A percentile compares a stretch with the other conserved stretches of the same genome.
These are phyloP conservation scores for Cutaneotrichosporon sp. DNA, from an alignment of 1,284 basidiomycete species.

Conservation along the genomic window DNA sequence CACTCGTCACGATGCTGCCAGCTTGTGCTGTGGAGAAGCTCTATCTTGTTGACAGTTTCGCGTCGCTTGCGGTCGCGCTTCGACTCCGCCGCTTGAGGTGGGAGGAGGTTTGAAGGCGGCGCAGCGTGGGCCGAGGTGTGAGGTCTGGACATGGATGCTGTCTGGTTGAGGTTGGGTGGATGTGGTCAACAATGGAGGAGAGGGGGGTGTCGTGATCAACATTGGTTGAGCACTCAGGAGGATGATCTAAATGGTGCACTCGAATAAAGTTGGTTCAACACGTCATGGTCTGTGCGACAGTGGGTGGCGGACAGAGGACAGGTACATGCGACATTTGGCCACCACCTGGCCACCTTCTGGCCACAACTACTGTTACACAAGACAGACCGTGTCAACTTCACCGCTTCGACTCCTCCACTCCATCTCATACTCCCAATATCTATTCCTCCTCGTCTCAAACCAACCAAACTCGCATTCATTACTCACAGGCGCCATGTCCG, in stretches of 20 bases:
- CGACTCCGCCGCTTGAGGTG: conserved; percentile 45
- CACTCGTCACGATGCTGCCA: conserved; percentile 55
- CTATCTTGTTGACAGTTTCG: conserved; percentile 57
- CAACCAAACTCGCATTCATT: not conserved
- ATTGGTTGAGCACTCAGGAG: not conserved
- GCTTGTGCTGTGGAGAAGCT: conserved; percentile 55
- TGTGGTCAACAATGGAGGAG: not conserved
- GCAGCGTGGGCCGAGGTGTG: conserved; percentile 22
- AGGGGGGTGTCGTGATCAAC: conserved; percentile 1
- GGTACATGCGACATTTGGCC: not conserved
- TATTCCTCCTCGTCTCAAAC: not conserved
- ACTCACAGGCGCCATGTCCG: conserved; percentile 31
- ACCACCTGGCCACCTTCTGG: not conserved
- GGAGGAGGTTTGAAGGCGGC: conserved; percentile 38
- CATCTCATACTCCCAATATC: not conserved
- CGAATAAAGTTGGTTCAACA: not conserved
- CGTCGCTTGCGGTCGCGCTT: conserved; percentile 57
- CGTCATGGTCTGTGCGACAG: not conserved
- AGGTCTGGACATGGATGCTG: conserved; percentile 24
- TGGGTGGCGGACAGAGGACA: too few relatives aligned
- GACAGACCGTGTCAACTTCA: not conserved
- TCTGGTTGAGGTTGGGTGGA: conserved; percentile 10
- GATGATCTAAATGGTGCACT: not conserved
- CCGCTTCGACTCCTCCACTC: not conserved
- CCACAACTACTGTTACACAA: too few relatives aligned